These are phyloP conservation scores for Senna siamea DNA, from an alignment of 306 rosid species.

Conservation along the genomic window DNA sequence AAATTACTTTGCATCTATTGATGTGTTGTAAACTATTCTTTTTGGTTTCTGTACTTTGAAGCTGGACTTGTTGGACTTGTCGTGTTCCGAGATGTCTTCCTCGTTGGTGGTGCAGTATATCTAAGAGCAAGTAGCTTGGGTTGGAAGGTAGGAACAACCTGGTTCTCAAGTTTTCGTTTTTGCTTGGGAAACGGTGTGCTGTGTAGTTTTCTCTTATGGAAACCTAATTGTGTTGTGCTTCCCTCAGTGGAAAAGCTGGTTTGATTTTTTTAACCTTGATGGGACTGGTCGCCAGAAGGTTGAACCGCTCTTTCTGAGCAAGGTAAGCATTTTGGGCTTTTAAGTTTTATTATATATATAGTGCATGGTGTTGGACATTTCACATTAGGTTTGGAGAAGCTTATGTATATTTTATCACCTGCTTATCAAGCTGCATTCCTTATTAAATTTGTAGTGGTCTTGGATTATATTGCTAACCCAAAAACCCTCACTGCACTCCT, in stretches of 20 bases:
- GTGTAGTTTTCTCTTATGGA: slow-evolving; percentile 11
- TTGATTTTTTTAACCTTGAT: slow-evolving; percentile 77
- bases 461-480: slow-evolving; percentile 1
- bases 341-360: too few species aligned
- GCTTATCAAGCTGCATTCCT: too few species aligned
- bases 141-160: slow-evolving; percentile 69
- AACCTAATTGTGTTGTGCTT: slow-evolving; percentile 30
- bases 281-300: slow-evolving; percentile 73
- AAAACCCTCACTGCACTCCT: not conserved
- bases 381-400: too few species aligned
- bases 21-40: slow-evolving; percentile 27
- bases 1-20: slow-evolving; percentile 1
- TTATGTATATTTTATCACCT: too few species aligned
- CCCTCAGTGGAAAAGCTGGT: slow-evolving; percentile 84
- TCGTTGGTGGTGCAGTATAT: slow-evolving; percentile 80
- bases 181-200: slow-evolving; percentile 19
- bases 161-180: slow-evolving; percentile 17
- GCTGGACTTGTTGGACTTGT: slow-evolving; percentile 92
- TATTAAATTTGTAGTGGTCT: not conserved
- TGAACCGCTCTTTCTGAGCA: slow-evolving; percentile 88
- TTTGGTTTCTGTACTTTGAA: slow-evolving; percentile 47
- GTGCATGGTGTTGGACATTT: too few species aligned
- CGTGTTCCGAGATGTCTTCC: slow-evolving; percentile 82
- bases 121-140: slow-evolving; percentile 77
- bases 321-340: slow-evolving; percentile 54